Evolutionary conservation across 176 grass and related monocot genomes (phyloP).

Genomic region (Eragrostis nindensis): DNA sequence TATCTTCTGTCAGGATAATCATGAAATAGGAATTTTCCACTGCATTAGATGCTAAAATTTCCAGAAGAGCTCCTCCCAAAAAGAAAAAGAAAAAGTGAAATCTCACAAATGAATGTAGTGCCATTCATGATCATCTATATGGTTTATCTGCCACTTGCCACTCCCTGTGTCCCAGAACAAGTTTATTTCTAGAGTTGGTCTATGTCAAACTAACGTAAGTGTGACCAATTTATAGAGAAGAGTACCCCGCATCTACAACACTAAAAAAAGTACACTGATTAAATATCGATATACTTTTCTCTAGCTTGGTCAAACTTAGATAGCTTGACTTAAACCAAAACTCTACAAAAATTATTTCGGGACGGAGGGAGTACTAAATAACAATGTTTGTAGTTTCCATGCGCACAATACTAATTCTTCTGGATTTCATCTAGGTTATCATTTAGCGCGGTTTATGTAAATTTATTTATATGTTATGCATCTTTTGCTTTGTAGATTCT

Average conservation of each 20-base stretch:
- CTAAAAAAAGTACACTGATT: too few species aligned
- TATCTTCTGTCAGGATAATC: not conserved
- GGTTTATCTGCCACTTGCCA: not conserved
- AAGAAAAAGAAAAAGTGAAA: not conserved
- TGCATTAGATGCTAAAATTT: conserved; percentile 9
- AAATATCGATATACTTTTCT: too few species aligned
- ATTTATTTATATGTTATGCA: conserved; percentile 2
- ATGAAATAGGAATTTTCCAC: conserved; percentile 16
- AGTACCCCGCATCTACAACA: too few species aligned
- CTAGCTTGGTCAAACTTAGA: too few species aligned
- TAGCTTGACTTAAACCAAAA: too few species aligned
- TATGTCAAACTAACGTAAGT: too few species aligned
- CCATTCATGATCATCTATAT: not conserved
- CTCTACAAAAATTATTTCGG: too few species aligned
- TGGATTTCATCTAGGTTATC: not conserved
- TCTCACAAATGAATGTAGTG: not conserved
- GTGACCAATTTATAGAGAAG: too few species aligned
- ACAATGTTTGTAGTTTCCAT: not conserved
- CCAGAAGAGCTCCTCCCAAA: conserved; percentile 1
- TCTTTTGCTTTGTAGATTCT: conserved; percentile 74
- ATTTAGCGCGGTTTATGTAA: not conserved
- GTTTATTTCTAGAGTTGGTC: too few species aligned
- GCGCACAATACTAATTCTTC: conserved; percentile 5
- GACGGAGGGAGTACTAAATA: not conserved
- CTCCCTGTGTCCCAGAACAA: too few species aligned